Evolutionary conservation across 805 yeast species (phyloP), one percentile per base, ranked within the genome.

Genomic region (Cyberlindnera mycetangii): DNA sequence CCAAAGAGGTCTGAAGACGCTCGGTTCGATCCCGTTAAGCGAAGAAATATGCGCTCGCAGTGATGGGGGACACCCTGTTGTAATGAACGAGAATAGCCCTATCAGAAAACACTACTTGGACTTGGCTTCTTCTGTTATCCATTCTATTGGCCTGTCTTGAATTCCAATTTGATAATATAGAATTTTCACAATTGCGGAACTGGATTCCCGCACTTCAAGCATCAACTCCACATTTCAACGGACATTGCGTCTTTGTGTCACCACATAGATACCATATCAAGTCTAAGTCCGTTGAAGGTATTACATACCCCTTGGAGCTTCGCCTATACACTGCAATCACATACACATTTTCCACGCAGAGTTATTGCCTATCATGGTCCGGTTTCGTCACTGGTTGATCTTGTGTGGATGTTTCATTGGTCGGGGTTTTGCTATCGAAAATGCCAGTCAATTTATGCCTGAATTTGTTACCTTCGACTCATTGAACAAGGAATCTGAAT

Each of bases 1-100:
- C 38, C 63, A 65, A 33, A 68, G 71, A 37, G 70, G 71, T 1
- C 58, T 85, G 16, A 72, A 69, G 2, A 64, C 83, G 1, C 58
- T 88, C 16, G 92, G 85, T 0, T 74, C 80, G 1, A 74, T 88
- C 18, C 96, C 96, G 0, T 66, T 88, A 32, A 72, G 75, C 45
- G 79, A 72, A 27, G 71, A 69, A 4, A 82, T 87, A 1, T 81
- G 89, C 52, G 41, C 57, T 7, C 75, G 74, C 32, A 75, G 86
- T 2, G 95, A 87, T 57, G 50, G 54, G 8, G 95, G 95, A 0
- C 70, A 66, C 46, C 95, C 95, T 0, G 68, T 81, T 2, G 79
- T 79, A 0, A 59, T 81, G 2, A 56, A 73, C 2, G 62, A 66
- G 12, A 70, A 71, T 0, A 66, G 68, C 3, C 59, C 71, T 0